Evolutionary conservation across 331 rosid genomes (phyloP), one percentile per base, ranked within the genome.

Genomic region (Saraca asoca): DNA sequence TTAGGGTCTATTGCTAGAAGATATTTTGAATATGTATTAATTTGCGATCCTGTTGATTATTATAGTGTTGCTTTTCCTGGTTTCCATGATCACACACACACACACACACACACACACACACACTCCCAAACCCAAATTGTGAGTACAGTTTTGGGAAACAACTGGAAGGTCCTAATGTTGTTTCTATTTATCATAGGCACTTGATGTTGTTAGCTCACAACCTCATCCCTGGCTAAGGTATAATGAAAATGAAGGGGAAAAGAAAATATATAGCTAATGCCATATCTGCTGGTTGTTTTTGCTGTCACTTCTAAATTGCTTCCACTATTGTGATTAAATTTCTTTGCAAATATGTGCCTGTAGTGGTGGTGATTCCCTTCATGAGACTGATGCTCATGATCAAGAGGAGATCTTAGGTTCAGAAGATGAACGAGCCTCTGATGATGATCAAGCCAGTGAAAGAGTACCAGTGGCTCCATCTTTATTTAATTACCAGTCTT

Each of bases 401-500:
- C 88, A 77, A 76, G 86, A 71, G 19, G 85, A 66, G 68, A 43
- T 38, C 53, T 69, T 63, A 39, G 86, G 72, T 68, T 78, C 85
- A 9, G 95, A 79, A 57, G 86, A 83, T 16, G 86, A 62, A 41
- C 62, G 79, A 80, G 81, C 67, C 53, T 69, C 76, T 48, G 84
- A 71, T 74, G 88, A 81, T 51, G 81, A 85, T 68, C 81, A 83
- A 70, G 71, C 69, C 6, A 70, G 16, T 44, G 78, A 66, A 66
- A 68, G 29, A 9, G 64, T 72, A 61, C 69, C 77, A 55, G 45
- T 75, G 57, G 73, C 80, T 65, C 3, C 83, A 31, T 5, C 74
- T 56, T 58, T 66, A 59, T 66, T 75, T 57, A 94, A 90, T 81
- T 90, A 88, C 75, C 96, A 88, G 57, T 69, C 97, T 37, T 94